phyloP scores from a whole-genome alignment of 1,284 basidiomycete genomes.

The Vanrija sp. region DNA sequence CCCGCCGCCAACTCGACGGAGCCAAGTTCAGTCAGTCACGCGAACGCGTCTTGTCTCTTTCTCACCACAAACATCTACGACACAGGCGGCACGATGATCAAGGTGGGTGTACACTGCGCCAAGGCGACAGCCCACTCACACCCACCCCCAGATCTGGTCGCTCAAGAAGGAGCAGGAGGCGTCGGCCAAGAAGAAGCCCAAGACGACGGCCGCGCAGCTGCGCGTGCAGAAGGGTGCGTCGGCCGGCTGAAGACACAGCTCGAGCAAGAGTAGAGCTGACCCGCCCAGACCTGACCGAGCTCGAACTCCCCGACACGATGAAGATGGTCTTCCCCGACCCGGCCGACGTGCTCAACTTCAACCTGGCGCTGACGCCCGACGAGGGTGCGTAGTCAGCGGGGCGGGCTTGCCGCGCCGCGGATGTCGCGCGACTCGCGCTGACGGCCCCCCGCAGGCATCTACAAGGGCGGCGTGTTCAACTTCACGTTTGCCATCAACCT shows the following conservation, averaged over 20 bases:
- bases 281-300: slow-evolving; percentile 81
- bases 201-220: slow-evolving; percentile 95
- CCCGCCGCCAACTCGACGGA: no score
- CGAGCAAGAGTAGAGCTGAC: background rate
- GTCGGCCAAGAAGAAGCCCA: slow-evolving; percentile 89
- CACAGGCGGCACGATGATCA: slow-evolving; percentile 47
- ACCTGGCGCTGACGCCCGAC: slow-evolving; percentile 89
- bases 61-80: no score
- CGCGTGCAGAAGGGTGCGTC: slow-evolving; percentile 91
- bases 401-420: background rate
- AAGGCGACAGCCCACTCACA: background rate
- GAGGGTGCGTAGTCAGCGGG: slow-evolving; percentile 62
- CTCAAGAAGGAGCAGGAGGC: slow-evolving; percentile 94
- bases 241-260: no score
- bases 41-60: no score
- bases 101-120: slow-evolving; percentile 40
- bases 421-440: slow-evolving; percentile 1
- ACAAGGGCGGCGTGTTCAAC: slow-evolving; percentile 86
- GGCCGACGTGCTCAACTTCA: slow-evolving; percentile 91
- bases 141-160: slow-evolving; percentile 75
- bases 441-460: slow-evolving; percentile 71
- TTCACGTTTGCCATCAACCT: slow-evolving; percentile 95
- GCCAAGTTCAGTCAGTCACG: no score
- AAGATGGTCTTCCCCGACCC: slow-evolving; percentile 89
- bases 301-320: slow-evolving; percentile 95